Conservation (phyloP, 169 alveolate genomes). For the Eimeria zaria region DNA sequence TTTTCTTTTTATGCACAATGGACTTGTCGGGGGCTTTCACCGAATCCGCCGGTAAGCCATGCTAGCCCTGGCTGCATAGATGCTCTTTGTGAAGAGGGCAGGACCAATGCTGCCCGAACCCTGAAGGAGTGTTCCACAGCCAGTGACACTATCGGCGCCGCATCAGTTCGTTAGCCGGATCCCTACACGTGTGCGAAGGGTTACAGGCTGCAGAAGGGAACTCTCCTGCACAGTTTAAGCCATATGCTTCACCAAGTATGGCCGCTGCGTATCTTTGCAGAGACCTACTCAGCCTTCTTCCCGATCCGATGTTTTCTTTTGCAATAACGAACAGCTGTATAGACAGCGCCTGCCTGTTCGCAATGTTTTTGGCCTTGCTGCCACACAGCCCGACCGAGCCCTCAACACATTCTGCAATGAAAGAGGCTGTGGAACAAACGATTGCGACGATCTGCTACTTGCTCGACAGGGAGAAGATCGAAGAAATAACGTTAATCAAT, state of each 20-base stretch:
- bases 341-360: constrained; percentile 82
- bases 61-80: background rate
- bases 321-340: constrained; percentile 81
- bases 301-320: constrained; percentile 66
- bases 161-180: background rate
- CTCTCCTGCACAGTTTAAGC: background rate
- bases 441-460: constrained; percentile 73
- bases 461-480: constrained; percentile 61
- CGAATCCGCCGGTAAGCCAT: constrained; percentile 68
- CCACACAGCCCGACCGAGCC: constrained; percentile 75
- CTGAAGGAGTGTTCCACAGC: no score
- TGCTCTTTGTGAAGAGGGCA: background rate
- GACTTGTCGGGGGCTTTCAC: constrained; percentile 78
- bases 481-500: constrained; percentile 63
- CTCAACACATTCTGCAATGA: constrained; percentile 64
- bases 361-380: constrained; percentile 75
- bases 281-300: constrained; percentile 65
- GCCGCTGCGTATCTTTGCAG: constrained; percentile 35
- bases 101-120: background rate
- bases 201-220: background rate
- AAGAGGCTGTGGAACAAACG: constrained; percentile 75
- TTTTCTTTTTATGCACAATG: constrained; percentile 84
- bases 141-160: background rate
- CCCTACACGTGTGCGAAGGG: background rate
- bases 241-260: background rate